These are phyloP conservation scores for Pichiaceae sp. DNA, from an alignment of 1,139 yeast genomes.

Conservation along the genomic window DNA sequence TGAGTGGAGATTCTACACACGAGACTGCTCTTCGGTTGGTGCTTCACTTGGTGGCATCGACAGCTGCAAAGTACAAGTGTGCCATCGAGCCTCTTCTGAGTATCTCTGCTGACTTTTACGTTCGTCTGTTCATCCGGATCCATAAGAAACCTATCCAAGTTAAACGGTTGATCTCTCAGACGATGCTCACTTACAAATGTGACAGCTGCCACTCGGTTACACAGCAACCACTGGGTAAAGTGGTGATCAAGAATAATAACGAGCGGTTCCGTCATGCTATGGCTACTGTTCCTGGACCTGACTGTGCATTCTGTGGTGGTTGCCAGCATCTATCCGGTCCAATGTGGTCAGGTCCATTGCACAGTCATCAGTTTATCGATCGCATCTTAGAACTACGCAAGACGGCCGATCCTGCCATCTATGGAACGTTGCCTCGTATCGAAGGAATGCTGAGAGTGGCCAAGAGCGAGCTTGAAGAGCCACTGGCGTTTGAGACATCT, in stretches of 20 bases:
- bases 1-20: slow-evolving; percentile 79
- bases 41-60: slow-evolving; percentile 61
- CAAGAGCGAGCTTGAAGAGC: slow-evolving; percentile 47
- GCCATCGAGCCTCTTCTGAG: slow-evolving; percentile 79
- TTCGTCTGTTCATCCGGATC: slow-evolving; percentile 74
- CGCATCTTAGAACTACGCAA: slow-evolving; percentile 39
- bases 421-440: slow-evolving; percentile 76
- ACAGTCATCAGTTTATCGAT: slow-evolving; percentile 57
- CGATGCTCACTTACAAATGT: slow-evolving; percentile 78
- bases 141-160: slow-evolving; percentile 72
- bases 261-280: slow-evolving; percentile 46
- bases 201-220: slow-evolving; percentile 75
- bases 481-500: slow-evolving; percentile 77
- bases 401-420: slow-evolving; percentile 37
- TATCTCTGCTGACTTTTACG: slow-evolving; percentile 85
- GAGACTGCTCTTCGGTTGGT: slow-evolving; percentile 89
- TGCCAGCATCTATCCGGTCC: slow-evolving; percentile 85
- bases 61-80: slow-evolving; percentile 87
- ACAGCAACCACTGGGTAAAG: slow-evolving; percentile 68
- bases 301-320: slow-evolving; percentile 65
- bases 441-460: slow-evolving; percentile 91
- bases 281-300: slow-evolving; percentile 45
- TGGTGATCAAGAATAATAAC: slow-evolving; percentile 27
- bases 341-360: slow-evolving; percentile 85
- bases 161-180: slow-evolving; percentile 61